phyloP scores from a whole-genome alignment of 108 stramenopile species.

The Discostella pseudostelligera region DNA sequence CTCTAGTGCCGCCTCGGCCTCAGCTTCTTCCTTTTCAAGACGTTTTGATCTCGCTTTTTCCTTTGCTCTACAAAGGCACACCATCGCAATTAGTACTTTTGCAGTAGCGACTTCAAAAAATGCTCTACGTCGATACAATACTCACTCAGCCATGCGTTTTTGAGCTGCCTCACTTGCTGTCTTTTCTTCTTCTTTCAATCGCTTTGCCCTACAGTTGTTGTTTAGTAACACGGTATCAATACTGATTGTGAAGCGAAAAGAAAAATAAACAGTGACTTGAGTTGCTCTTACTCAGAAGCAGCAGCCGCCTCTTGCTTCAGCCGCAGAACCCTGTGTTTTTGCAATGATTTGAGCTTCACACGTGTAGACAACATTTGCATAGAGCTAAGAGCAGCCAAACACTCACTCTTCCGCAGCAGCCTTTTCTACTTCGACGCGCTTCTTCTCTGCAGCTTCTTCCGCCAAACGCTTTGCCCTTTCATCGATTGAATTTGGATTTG shows the following conservation, averaged over 20 bases:
- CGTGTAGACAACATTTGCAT: background rate
- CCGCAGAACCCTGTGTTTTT: background rate
- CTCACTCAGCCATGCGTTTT: constrained; percentile 7
- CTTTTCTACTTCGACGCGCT: constrained; percentile 1
- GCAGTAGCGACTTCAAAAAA: no score
- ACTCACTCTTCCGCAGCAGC: constrained; percentile 11
- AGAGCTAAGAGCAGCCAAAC: background rate
- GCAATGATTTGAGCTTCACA: background rate
- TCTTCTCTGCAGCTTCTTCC: background rate
- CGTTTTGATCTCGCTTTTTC: background rate
- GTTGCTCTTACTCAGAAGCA: no score
- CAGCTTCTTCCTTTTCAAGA: constrained; percentile 5
- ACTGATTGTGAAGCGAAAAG: background rate
- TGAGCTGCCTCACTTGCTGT: background rate
- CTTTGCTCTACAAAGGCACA: background rate
- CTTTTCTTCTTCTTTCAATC: constrained; percentile 3
- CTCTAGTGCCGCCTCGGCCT: background rate
- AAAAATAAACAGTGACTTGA: background rate
- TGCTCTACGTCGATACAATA: no score
- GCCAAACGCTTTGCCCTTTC: background rate
- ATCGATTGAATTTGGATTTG: background rate
- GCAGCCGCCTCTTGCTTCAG: no score
- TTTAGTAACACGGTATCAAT: background rate
- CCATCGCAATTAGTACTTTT: background rate
- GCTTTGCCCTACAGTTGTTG: background rate